A percentile compares a stretch with the other conserved stretches of the same genome.
Conservation (phyloP, 2,329 filamentous ascomycete genomes). For the Aspergillus sp. region DNA sequence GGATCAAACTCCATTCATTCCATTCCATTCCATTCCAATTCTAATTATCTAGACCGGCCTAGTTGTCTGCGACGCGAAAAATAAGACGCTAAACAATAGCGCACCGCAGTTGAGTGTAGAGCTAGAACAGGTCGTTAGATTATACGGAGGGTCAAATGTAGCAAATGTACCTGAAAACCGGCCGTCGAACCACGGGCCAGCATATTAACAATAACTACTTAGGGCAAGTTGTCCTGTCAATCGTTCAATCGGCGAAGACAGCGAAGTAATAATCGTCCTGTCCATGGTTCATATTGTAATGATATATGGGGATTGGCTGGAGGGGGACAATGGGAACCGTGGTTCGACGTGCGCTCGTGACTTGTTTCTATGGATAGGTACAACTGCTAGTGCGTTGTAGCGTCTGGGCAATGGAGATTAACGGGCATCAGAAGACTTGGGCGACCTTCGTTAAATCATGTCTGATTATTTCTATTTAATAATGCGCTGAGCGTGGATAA, state of each 20-base stretch:
- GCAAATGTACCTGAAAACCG: not conserved
- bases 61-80: not conserved
- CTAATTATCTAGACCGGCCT: not conserved
- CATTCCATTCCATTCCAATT: not conserved
- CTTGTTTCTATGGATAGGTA: too few relatives aligned
- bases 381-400: not conserved
- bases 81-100: not conserved
- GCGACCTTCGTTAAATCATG: not conserved
- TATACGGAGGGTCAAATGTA: not conserved
- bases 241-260: not conserved
- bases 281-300: not conserved
- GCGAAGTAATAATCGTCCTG: not conserved
- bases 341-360: not conserved
- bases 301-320: conserved; percentile 1
- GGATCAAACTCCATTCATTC: not conserved
- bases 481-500: not conserved
- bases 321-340: not conserved
- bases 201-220: not conserved
- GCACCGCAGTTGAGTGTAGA: too few relatives aligned
- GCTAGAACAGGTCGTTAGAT: not conserved
- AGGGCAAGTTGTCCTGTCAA: not conserved
- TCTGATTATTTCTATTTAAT: not conserved
- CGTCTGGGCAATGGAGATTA: not conserved
- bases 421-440: not conserved
- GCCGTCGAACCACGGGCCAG: not conserved